A percentile compares a stretch with the other conserved stretches of the same genome.
These are phyloP conservation scores for Podospora conica DNA, from an alignment of 495 filamentous ascomycete genomes.

Conservation along the genomic window DNA sequence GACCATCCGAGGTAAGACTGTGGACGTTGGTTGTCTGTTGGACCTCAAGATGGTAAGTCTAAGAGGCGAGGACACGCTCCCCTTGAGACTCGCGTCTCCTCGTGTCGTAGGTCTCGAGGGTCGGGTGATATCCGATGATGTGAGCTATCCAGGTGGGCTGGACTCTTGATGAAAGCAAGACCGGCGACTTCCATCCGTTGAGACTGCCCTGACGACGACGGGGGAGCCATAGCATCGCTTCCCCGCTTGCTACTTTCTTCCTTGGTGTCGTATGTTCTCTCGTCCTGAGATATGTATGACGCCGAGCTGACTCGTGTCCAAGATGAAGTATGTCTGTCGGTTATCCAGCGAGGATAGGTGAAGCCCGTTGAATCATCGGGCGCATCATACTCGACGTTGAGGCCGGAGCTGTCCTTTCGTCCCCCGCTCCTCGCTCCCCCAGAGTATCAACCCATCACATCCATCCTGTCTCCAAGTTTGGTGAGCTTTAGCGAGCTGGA, in stretches of 20 bases:
- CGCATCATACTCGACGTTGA: no score
- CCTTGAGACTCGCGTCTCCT: background rate
- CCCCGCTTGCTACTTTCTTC: no score
- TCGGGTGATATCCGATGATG: background rate
- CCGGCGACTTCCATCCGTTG: no score
- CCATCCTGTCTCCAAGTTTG: background rate
- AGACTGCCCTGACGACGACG: no score
- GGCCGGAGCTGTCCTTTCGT: background rate
- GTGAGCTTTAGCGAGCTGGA: background rate
- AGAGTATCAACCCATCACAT: no score
- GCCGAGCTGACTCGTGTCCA: no score
- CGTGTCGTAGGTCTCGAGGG: background rate
- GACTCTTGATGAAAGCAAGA: background rate
- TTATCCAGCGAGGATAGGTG: background rate
- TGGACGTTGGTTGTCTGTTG: background rate
- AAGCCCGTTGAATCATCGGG: background rate
- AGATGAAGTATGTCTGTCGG: background rate
- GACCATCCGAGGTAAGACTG: background rate
- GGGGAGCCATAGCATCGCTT: background rate
- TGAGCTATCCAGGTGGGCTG: background rate
- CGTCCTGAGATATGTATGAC: background rate
- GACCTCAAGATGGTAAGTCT: background rate
- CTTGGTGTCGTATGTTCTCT: background rate
- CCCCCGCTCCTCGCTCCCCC: no score
- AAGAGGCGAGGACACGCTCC: background rate